These are phyloP conservation scores for Haplosporangium gracile DNA, from an alignment of 192 early-diverging fungal genomes.

Conservation along the genomic window DNA sequence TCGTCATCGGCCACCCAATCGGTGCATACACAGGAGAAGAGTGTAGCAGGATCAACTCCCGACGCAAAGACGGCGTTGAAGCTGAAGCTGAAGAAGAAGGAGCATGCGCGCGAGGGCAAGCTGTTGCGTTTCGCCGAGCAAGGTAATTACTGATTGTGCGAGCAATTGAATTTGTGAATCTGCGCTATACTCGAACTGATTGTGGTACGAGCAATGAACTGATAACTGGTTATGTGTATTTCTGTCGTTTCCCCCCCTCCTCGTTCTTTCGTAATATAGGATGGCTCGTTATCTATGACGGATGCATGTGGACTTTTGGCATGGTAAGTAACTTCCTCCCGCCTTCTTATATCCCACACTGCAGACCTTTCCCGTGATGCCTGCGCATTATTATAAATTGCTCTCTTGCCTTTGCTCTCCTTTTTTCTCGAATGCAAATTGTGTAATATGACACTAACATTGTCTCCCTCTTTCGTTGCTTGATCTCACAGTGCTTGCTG, in stretches of 20 bases:
- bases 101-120: slow-evolving; percentile 49
- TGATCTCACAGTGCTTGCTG: slow-evolving; percentile 63
- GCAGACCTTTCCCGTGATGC: not conserved
- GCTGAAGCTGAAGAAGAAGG: slow-evolving; percentile 17
- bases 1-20: slow-evolving; percentile 55
- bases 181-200: not conserved
- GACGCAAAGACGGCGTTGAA: not conserved
- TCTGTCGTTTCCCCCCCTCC: not conserved
- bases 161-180: not conserved
- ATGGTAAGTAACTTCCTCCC: slow-evolving; percentile 58
- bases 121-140: slow-evolving; percentile 76
- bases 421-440: slow-evolving; percentile 65
- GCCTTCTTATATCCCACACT: not conserved
- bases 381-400: not conserved
- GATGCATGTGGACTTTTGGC: slow-evolving; percentile 73
- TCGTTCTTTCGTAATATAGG: not conserved
- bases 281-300: slow-evolving; percentile 78
- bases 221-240: not conserved
- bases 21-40: slow-evolving; percentile 46
- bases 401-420: not conserved
- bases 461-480: slow-evolving; percentile 57
- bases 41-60: not conserved
- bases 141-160: slow-evolving; percentile 32
- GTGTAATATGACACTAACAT: slow-evolving; percentile 66
- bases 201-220: not conserved